These are phyloP conservation scores for Mycena pura DNA, from an alignment of 768 basidiomycete species.

Conservation along the genomic window DNA sequence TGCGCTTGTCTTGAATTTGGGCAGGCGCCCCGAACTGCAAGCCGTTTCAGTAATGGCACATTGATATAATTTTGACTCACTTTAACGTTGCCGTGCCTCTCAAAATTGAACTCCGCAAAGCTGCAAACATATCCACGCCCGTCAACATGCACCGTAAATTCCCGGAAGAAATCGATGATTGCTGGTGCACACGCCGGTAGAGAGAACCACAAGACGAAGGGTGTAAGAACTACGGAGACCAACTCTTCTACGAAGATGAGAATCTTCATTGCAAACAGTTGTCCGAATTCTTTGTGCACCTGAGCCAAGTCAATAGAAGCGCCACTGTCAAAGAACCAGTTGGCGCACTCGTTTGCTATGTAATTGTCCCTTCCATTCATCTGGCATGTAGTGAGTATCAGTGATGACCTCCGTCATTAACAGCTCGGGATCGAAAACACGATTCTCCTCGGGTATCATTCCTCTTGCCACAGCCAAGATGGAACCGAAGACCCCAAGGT, in stretches of 20 bases:
- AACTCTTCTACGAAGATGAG: constrained; percentile 88
- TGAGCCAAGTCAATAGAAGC: constrained; percentile 14
- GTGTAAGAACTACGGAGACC: constrained; percentile 90
- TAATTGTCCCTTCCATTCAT: constrained; percentile 86
- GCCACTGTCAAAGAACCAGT: too few species aligned
- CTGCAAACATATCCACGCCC: constrained; percentile 97
- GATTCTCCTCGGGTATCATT: constrained; percentile 95
- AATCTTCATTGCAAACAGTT: constrained; percentile 93
- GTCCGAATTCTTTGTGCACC: constrained; percentile 92
- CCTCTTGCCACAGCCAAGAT: constrained; percentile 89
- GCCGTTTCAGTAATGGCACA: background rate
- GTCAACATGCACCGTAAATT: constrained; percentile 96
- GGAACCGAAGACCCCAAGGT: constrained; percentile 86
- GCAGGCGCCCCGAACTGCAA: constrained; percentile 85
- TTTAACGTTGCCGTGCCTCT: constrained; percentile 91
- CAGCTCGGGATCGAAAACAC: constrained; percentile 92
- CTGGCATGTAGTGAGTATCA: constrained; percentile 96
- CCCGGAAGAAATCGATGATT: constrained; percentile 97
- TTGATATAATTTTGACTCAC: constrained; percentile 43
- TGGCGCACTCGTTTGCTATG: constrained; percentile 85
- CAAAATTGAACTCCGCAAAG: constrained; percentile 98
- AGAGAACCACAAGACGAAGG: constrained; percentile 93
- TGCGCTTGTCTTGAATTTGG: constrained; percentile 68
- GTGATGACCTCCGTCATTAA: constrained; percentile 92
- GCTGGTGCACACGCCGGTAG: constrained; percentile 88